Conservation (phyloP, 2,329 filamentous ascomycete genomes). For the Didymella pinodella region DNA sequence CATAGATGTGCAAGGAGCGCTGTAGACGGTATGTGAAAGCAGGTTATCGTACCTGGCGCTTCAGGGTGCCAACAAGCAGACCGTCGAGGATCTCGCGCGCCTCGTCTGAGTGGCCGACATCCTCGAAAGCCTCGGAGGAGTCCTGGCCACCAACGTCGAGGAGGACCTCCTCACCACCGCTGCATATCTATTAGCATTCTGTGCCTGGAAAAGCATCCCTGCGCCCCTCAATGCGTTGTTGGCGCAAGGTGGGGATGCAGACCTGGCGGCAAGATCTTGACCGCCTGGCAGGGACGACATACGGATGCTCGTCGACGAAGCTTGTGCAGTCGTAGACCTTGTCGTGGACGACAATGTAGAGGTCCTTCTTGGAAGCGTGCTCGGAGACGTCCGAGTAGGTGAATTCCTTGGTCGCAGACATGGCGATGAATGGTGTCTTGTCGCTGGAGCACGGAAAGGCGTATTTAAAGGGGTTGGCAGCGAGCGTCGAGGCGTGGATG, state of each 20-base stretch:
- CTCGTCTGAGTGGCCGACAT: slow-evolving; percentile 98
- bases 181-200: slow-evolving; percentile 50
- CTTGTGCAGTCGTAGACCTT: slow-evolving; percentile 91
- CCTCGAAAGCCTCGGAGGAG: slow-evolving; percentile 97
- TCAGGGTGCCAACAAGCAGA: slow-evolving; percentile 49
- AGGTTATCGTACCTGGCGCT: slow-evolving; percentile 45
- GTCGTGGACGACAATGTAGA: slow-evolving; percentile 91
- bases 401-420: slow-evolving; percentile 50
- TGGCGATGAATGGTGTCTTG: slow-evolving; percentile 31
- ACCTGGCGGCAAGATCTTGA: not conserved
- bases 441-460: not conserved
- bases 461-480: slow-evolving; percentile 8
- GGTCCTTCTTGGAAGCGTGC: slow-evolving; percentile 77
- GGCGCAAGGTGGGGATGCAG: not conserved
- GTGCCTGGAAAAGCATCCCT: not conserved
- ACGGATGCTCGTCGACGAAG: slow-evolving; percentile 98
- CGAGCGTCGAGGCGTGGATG: slow-evolving; percentile 6
- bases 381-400: slow-evolving; percentile 53
- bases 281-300: slow-evolving; percentile 51
- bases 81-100: slow-evolving; percentile 87
- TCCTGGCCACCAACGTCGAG: slow-evolving; percentile 96
- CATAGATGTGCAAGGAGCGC: not conserved
- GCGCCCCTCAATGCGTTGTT: not conserved
- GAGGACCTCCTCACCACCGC: slow-evolving; percentile 97
- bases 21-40: not conserved